Base-by-base conservation (phyloP, 208 protist species). In the Crithidia sp. region DNA sequence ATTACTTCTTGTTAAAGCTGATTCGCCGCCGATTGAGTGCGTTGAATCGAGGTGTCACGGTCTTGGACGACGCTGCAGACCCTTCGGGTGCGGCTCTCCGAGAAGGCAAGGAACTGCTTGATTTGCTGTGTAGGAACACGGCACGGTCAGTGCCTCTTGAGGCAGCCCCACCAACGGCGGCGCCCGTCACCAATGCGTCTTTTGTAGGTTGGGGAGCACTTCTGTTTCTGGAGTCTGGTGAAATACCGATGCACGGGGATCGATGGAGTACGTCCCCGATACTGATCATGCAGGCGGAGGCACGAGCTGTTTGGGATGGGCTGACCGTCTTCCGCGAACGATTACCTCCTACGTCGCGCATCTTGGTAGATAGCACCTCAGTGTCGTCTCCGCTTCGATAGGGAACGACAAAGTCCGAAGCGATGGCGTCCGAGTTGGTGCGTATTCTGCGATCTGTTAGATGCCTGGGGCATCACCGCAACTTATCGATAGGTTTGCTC, bases 221-320 rank as follows among this genome's bases (percentile, higher is more conserved):
- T 12, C 40, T 76, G 17, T 16, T 76, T 61, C 6, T 53, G 14
- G 60, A 69, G 19, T 36, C 45, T 17, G 49, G 71, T 50, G 47
- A 41, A 37, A 10, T 69, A 7, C 16, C 40, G n/a, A 13, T 76
- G 19, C n/a, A 10, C 37, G 71, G 43, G 4, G 58, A 52, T 4
- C 2, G 9, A 52, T 58, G 71, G 61, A 47, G 37, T 19, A 70
- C 49, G 9, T 47, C 71, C 7, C 71, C 43, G 12, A 54, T 2
- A 55, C n/a, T 76, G 13, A 70, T 61, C 47, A 62, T 76, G 61
- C 61, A 62, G 61, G 58, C 44, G 2, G 71, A 69, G 57, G 71
- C 71, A 4, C 59, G 61, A 7, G 61, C 71, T 3, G 71, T 76
- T 14, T 59, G 45, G 39, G 2, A 58, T 19, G 44, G 43, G 41